phyloP scores from a whole-genome alignment of 2,329 filamentous ascomycete genomes.

The Botrytis cinerea region DNA sequence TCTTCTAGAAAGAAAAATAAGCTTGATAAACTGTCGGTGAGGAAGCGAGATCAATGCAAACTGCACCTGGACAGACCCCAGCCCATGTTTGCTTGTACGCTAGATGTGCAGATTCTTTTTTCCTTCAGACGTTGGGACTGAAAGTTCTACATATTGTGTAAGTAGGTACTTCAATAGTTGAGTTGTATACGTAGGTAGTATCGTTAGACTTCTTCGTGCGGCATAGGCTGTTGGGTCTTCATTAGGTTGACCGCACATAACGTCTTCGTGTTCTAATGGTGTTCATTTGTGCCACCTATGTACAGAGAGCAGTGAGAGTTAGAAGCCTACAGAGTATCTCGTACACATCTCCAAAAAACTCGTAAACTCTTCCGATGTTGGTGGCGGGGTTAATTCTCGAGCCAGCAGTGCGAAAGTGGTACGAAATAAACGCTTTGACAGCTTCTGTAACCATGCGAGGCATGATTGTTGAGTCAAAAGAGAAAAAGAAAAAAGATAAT shows the following conservation, averaged over 20 bases:
- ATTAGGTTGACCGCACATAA: background rate
- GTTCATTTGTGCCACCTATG: background rate
- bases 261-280: background rate
- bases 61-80: conserved; percentile 1
- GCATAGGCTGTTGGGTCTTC: background rate
- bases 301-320: background rate
- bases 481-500: background rate
- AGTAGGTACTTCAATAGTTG: background rate
- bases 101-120: background rate
- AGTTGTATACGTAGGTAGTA: background rate
- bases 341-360: background rate
- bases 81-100: background rate
- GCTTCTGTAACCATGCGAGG: background rate
- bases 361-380: background rate
- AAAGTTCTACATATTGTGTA: background rate
- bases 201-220: background rate
- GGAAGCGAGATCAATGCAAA: conserved; percentile 10
- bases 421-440: background rate
- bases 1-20: conserved; percentile 18
- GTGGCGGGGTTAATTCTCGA: conserved; percentile 15
- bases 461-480: background rate
- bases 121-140: background rate
- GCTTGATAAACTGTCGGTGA: conserved; percentile 15
- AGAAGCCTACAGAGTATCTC: background rate
- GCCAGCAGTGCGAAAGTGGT: background rate